Evolutionary conservation across 208 protist species (phyloP).

Genomic region (Acanthamoeba culbertsoni): DNA sequence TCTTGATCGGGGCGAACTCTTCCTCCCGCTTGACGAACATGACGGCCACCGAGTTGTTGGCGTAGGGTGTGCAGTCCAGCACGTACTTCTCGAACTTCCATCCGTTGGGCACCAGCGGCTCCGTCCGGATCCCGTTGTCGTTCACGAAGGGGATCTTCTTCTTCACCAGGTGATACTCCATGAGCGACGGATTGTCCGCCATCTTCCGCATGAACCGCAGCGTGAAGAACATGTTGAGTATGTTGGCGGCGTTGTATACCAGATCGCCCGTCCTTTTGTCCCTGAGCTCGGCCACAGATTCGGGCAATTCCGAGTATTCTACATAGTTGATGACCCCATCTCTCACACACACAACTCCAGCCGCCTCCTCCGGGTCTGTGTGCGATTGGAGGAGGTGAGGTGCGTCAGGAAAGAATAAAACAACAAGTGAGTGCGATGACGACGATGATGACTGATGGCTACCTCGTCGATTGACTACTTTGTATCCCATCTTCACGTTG

Average conservation of each 20-base stretch:
- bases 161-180: conserved; percentile 13
- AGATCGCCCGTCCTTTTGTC: not conserved
- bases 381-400: not conserved
- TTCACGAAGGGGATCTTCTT: conserved; percentile 20
- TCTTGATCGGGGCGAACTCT: conserved; percentile 27
- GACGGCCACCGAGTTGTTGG: conserved; percentile 32
- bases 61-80: not conserved
- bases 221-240: conserved; percentile 36
- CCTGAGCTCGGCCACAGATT: not conserved
- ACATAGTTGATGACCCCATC: not conserved
- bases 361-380: not conserved
- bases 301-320: not conserved
- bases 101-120: not conserved
- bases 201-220: conserved; percentile 16
- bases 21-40: conserved; percentile 11
- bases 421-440: not conserved
- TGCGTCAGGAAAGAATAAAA: not conserved
- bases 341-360: not conserved
- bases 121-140: not conserved
- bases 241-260: conserved; percentile 48
- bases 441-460: not conserved
- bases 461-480: not conserved
- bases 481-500: conserved; percentile 26
- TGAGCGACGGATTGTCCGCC: not conserved
- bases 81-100: conserved; percentile 49